Evolutionary conservation across 1,284 basidiomycete genomes (phyloP).

Genomic region (Boletus semigastroideus): DNA sequence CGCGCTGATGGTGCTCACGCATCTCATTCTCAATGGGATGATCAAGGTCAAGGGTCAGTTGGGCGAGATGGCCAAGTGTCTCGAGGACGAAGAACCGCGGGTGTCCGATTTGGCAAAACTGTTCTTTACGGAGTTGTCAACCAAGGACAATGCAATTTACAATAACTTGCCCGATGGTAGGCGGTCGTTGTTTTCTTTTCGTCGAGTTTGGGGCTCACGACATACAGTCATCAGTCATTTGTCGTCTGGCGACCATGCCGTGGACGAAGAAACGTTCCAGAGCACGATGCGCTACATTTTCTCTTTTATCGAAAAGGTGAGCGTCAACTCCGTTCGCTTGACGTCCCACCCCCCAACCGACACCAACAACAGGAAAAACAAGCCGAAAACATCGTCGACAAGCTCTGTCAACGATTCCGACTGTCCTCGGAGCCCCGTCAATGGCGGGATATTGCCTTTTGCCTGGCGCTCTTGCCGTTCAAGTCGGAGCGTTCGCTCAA

Average conservation of each 20-base stretch:
- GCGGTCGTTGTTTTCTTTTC: not conserved
- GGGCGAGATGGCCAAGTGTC: constrained; percentile 99
- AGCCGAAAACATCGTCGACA: constrained; percentile 93
- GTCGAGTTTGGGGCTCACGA: not conserved
- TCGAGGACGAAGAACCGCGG: constrained; percentile 89
- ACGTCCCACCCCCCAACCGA: not conserved
- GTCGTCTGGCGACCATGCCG: constrained; percentile 90
- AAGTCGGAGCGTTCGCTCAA: constrained; percentile 96
- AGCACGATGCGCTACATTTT: constrained; percentile 96
- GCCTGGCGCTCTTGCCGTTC: constrained; percentile 92
- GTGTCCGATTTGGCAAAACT: constrained; percentile 93
- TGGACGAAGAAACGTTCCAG: constrained; percentile 91
- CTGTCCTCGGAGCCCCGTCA: constrained; percentile 87
- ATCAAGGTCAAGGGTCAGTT: constrained; percentile 96
- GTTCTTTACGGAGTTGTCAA: constrained; percentile 95
- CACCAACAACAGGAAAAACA: constrained; percentile 78
- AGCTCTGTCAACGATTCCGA: constrained; percentile 92
- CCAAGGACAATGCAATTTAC: constrained; percentile 99
- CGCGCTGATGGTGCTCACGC: constrained; percentile 97
- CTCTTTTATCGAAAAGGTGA: constrained; percentile 92
- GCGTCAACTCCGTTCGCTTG: not conserved
- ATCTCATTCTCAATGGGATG: constrained; percentile 98
- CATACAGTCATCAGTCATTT: constrained; percentile 86
- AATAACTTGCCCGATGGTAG: constrained; percentile 89
- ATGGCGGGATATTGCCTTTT: constrained; percentile 98